These are phyloP conservation scores for Echium plantagineum DNA, from an alignment of 257 asterid species.

Conservation along the genomic window DNA sequence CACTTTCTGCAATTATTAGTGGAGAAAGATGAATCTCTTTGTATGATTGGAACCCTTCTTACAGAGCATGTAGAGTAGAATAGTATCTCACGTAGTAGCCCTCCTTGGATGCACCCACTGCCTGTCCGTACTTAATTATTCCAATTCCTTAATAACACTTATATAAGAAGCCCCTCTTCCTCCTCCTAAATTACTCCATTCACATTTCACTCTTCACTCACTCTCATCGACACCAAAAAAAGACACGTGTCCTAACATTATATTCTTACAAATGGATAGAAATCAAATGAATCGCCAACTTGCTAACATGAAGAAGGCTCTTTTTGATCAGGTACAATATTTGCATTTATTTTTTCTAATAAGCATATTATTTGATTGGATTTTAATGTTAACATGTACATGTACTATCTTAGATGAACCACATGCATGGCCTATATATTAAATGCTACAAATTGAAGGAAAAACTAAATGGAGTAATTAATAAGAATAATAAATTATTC, in stretches of 20 bases:
- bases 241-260: no score
- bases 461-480: no score
- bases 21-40: not conserved
- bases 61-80: not conserved
- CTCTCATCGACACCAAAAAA: no score
- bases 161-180: not conserved
- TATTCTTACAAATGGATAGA: constrained; percentile 11
- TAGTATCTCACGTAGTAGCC: not conserved
- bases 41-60: not conserved
- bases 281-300: constrained; percentile 37
- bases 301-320: constrained; percentile 45
- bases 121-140: not conserved
- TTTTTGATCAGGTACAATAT: constrained; percentile 53
- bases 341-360: not conserved
- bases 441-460: no score
- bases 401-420: no score
- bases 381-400: no score
- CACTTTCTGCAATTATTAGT: not conserved
- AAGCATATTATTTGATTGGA: not conserved
- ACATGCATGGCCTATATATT: no score
- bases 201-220: not conserved
- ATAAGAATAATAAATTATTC: no score
- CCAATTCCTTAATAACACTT: not conserved
- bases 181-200: not conserved
- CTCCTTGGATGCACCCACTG: not conserved